phyloP scores from a whole-genome alignment of 805 yeast genomes.

The Saccharomyces kudriavzevii region DNA sequence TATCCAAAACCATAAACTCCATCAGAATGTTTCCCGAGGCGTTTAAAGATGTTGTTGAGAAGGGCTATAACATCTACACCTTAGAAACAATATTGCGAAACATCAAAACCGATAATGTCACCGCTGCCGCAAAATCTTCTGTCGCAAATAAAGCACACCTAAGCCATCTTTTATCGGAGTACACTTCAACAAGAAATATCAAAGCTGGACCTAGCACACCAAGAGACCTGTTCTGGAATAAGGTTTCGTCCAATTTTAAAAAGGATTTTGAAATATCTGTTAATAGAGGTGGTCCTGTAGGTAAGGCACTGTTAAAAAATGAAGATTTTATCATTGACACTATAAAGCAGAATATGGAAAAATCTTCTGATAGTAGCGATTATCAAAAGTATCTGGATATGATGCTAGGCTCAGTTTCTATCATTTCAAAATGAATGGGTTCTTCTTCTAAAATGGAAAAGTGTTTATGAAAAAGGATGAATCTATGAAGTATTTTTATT shows the following conservation, averaged over 20 bases:
- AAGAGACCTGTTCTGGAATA: slow-evolving; percentile 23
- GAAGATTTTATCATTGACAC: slow-evolving; percentile 14
- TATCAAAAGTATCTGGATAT: slow-evolving; percentile 9
- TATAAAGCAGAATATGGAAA: slow-evolving; percentile 13
- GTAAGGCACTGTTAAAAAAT: slow-evolving; percentile 23
- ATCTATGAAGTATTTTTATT: not conserved
- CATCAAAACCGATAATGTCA: slow-evolving; percentile 9
- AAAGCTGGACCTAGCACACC: slow-evolving; percentile 11
- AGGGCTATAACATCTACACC: slow-evolving; percentile 8
- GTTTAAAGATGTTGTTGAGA: slow-evolving; percentile 15
- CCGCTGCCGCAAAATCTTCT: not conserved
- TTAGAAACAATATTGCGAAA: slow-evolving; percentile 16
- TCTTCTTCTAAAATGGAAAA: not conserved
- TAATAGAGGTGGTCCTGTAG: slow-evolving; percentile 32
- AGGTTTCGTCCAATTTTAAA: slow-evolving; percentile 18
- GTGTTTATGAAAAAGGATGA: not conserved
- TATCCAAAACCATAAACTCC: slow-evolving; percentile 25
- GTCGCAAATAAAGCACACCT: not conserved
- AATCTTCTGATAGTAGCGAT: slow-evolving; percentile 7
- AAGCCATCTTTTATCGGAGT: slow-evolving; percentile 13
- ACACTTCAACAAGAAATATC: slow-evolving; percentile 8
- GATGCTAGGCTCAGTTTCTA: slow-evolving; percentile 19
- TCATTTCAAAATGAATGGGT: slow-evolving; percentile 5
- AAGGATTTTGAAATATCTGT: slow-evolving; percentile 27
- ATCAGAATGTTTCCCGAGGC: slow-evolving; percentile 19